These are phyloP conservation scores for Tricholoma terreum DNA, from an alignment of 768 basidiomycete species.

Conservation along the genomic window DNA sequence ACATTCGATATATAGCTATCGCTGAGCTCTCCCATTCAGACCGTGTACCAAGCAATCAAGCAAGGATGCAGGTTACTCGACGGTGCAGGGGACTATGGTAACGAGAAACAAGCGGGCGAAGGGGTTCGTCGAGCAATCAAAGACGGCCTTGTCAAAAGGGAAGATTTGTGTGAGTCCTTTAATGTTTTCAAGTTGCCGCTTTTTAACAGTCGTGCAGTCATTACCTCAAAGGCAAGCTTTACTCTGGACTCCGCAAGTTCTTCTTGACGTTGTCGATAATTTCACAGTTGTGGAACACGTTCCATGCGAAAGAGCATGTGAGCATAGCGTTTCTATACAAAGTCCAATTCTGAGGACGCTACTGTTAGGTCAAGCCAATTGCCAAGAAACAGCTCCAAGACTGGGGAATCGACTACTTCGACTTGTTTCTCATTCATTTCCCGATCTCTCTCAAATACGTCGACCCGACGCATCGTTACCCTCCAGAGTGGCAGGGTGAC, in stretches of 20 bases:
- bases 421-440: conserved; percentile 82
- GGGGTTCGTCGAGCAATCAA: conserved; percentile 75
- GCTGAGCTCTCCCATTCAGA: conserved; percentile 34
- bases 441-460: conserved; percentile 81
- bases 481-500: conserved; percentile 79
- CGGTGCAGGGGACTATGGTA: conserved; percentile 84
- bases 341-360: neutral
- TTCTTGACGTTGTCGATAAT: neutral
- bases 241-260: neutral
- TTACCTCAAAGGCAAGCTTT: conserved; percentile 70
- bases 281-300: conserved; percentile 80
- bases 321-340: conserved; percentile 25
- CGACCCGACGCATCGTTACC: conserved; percentile 71
- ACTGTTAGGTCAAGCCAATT: conserved; percentile 46
- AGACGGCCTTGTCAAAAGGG: conserved; percentile 82
- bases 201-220: conserved; percentile 41
- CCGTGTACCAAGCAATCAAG: conserved; percentile 84
- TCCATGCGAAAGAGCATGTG: conserved; percentile 77
- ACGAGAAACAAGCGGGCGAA: conserved; percentile 82
- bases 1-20: neutral
- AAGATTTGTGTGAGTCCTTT: conserved; percentile 70
- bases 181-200: neutral
- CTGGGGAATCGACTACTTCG: conserved; percentile 87
- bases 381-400: conserved; percentile 64
- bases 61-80: conserved; percentile 85